Percentiles rank a stretch among this genome's conserved stretches.
phyloP scores from a whole-genome alignment of 176 grass and related monocot species.

The bread wheat (Triticum aestivum) region IWGSC_CS_RefSeq_v2.1 NC_057799.1:240226588-240227087 shows the following conservation, averaged over 20 bases:
- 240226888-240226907: not conserved
- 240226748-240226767: not conserved
- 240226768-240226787: not conserved
- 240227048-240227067: not conserved
- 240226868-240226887: not conserved
- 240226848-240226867: not conserved
- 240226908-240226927: not conserved
- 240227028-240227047: not conserved
- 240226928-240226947: not conserved
- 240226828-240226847: not conserved
- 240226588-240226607: not conserved
- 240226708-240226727: not conserved
- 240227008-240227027: not conserved
- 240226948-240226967: not conserved
- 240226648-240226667: not conserved
- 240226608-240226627: not conserved
- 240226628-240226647: not conserved
- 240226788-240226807: not conserved
- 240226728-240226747: not conserved
- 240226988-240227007: not conserved
- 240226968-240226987: not conserved
- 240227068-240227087: not conserved
- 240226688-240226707: not conserved
- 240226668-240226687: not conserved
- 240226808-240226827: not conserved